Percentiles rank a stretch among this genome's conserved stretches.
These are phyloP conservation scores for Epichloe gansuensis DNA, from an alignment of 2,329 filamentous ascomycete species.

Conservation along the genomic window DNA sequence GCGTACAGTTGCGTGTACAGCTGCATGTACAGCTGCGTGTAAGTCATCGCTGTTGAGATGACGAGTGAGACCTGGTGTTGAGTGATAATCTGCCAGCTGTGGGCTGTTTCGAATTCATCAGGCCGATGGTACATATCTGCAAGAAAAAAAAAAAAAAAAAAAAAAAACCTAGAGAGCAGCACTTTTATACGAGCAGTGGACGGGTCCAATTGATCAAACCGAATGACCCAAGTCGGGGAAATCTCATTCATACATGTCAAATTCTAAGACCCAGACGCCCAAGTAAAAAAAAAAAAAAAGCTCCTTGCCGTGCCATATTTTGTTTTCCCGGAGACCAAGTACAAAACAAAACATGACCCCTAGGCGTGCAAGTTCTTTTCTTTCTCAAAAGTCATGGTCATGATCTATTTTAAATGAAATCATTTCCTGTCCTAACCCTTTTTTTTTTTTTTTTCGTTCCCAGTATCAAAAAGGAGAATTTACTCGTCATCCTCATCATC, in stretches of 20 bases:
- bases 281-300: conserved; percentile 5
- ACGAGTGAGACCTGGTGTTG: too few species aligned
- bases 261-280: conserved; percentile 30
- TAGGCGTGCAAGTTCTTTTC: too few species aligned
- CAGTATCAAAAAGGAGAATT: conserved; percentile 15
- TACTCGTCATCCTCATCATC: conserved; percentile 53
- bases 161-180: too few species aligned
- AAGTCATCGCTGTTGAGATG: too few species aligned
- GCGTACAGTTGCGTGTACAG: too few species aligned
- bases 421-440: not conserved
- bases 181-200: conserved; percentile 6
- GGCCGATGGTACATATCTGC: too few species aligned
- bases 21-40: too few species aligned
- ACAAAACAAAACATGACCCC: not conserved
- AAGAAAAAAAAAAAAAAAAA: too few species aligned
- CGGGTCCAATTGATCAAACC: conserved; percentile 22
- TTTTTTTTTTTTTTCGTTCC: not conserved
- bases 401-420: not conserved
- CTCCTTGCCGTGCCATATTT: conserved; percentile 6
- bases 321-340: not conserved
- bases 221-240: conserved; percentile 24
- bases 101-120: too few species aligned
- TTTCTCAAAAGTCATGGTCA: not conserved
- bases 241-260: conserved; percentile 30
- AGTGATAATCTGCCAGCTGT: too few species aligned